These are phyloP conservation scores for Fusarium sp. DNA, from an alignment of 2,329 filamentous ascomycete species.

Conservation along the genomic window DNA sequence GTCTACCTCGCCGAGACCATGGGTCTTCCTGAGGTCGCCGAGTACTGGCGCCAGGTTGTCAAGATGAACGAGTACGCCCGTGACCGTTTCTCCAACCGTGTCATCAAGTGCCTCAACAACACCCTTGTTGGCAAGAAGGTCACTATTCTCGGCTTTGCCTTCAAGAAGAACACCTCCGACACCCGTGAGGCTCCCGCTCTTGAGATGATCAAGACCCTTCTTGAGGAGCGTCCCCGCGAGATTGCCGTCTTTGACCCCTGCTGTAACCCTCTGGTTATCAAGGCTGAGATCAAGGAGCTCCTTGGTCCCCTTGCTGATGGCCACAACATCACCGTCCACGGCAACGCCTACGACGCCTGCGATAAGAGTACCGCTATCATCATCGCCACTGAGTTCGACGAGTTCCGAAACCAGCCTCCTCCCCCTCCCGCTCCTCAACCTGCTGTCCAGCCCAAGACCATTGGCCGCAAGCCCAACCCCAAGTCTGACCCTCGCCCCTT, in stretches of 20 bases:
- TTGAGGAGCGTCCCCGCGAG: slow-evolving; percentile 72
- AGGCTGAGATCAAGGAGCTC: slow-evolving; percentile 62
- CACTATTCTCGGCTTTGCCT: slow-evolving; percentile 79
- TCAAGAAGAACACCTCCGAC: slow-evolving; percentile 84
- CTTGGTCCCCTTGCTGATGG: slow-evolving; percentile 56
- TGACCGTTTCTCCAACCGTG: slow-evolving; percentile 73
- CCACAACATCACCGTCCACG: slow-evolving; percentile 61
- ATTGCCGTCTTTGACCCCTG: slow-evolving; percentile 77
- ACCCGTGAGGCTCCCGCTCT: slow-evolving; percentile 78
- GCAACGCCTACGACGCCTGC: slow-evolving; percentile 63
- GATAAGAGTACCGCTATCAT: slow-evolving; percentile 62
- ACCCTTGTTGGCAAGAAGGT: slow-evolving; percentile 78
- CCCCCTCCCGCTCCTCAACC: slow-evolving; percentile 48
- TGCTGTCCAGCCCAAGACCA: slow-evolving; percentile 48
- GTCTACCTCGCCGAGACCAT: slow-evolving; percentile 79
- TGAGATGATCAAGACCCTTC: slow-evolving; percentile 73
- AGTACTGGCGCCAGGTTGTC: slow-evolving; percentile 81
- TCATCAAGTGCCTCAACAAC: slow-evolving; percentile 75
- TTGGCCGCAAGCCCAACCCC: slow-evolving; percentile 54
- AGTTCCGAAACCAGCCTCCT: slow-evolving; percentile 61
- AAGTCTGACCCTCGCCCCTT: slow-evolving; percentile 63
- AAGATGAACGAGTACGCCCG: slow-evolving; percentile 82
- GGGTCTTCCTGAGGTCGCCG: slow-evolving; percentile 76
- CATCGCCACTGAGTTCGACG: slow-evolving; percentile 68
- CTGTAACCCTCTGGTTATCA: slow-evolving; percentile 64